These are phyloP conservation scores for Suillus tomentosus DNA, from an alignment of 768 basidiomycete species.

Conservation along the genomic window DNA sequence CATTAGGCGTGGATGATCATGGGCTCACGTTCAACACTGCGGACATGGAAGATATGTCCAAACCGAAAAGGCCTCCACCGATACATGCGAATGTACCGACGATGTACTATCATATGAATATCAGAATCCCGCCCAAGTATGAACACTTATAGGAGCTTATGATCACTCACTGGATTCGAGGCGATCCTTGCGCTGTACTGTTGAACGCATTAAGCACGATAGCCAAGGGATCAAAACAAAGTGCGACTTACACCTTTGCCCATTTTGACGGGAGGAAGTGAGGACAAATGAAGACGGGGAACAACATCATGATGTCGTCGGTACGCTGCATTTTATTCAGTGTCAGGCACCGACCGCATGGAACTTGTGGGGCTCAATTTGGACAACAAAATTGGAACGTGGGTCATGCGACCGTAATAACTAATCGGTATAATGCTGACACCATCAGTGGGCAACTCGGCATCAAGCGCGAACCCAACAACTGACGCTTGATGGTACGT, in stretches of 20 bases:
- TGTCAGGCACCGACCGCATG: conserved; percentile 15
- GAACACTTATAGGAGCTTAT: background rate
- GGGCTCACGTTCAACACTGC: conserved; percentile 60
- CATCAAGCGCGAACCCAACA: background rate
- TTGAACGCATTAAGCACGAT: conserved; percentile 10
- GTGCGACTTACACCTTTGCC: conserved; percentile 24
- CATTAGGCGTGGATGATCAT: background rate
- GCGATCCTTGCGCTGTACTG: conserved; percentile 61
- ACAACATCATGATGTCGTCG: background rate
- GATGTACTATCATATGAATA: conserved; percentile 53
- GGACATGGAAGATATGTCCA: conserved; percentile 85
- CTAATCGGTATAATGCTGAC: background rate
- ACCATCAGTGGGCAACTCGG: conserved; percentile 1
- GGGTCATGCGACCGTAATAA: conserved; percentile 11
- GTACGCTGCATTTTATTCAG: background rate
- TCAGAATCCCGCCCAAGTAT: background rate
- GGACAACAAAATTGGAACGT: conserved; percentile 10
- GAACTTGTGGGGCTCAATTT: conserved; percentile 9
- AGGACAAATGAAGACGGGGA: conserved; percentile 8
- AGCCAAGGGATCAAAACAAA: background rate
- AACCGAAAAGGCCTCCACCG: conserved; percentile 75
- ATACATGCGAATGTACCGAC: conserved; percentile 84
- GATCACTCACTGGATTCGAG: conserved; percentile 51
- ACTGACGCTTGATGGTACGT: background rate
- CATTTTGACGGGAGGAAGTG: conserved; percentile 21